These are phyloP conservation scores for Gymnopus androsaceus DNA, from an alignment of 1,284 basidiomycete genomes.

Conservation along the genomic window DNA sequence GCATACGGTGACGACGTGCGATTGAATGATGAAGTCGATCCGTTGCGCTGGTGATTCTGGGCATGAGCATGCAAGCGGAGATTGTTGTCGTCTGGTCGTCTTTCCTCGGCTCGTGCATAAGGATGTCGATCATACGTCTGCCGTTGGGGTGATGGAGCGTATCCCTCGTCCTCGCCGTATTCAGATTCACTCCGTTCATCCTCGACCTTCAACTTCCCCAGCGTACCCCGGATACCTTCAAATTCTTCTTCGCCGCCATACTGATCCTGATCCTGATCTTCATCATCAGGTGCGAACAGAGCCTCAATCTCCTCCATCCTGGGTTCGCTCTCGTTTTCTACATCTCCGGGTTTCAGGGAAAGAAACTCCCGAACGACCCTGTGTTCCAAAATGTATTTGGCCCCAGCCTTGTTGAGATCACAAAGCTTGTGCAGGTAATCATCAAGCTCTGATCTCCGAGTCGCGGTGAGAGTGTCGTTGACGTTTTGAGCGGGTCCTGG, in stretches of 20 bases:
- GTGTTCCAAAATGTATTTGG: slow-evolving; percentile 82
- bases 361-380: slow-evolving; percentile 85
- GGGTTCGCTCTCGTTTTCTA: slow-evolving; percentile 66
- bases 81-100: slow-evolving; percentile 26
- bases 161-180: slow-evolving; percentile 58
- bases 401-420: slow-evolving; percentile 60
- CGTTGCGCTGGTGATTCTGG: slow-evolving; percentile 54
- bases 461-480: slow-evolving; percentile 84
- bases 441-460: slow-evolving; percentile 83
- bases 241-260: slow-evolving; percentile 30
- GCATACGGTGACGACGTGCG: slow-evolving; percentile 35
- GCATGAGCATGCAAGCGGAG: slow-evolving; percentile 41
- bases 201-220: slow-evolving; percentile 49
- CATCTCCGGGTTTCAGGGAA: slow-evolving; percentile 86
- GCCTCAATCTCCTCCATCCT: slow-evolving; percentile 57
- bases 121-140: slow-evolving; percentile 34
- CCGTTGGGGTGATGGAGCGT: slow-evolving; percentile 44
- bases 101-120: slow-evolving; percentile 24
- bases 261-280: slow-evolving; percentile 33
- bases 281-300: slow-evolving; percentile 43
- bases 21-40: slow-evolving; percentile 49
- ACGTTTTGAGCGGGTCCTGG: slow-evolving; percentile 88
- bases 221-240: slow-evolving; percentile 46
- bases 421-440: slow-evolving; percentile 86
- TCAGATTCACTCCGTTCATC: slow-evolving; percentile 50